Evolutionary conservation across 257 asterid species (phyloP).

Genomic region (Nicotiana otophora): DNA sequence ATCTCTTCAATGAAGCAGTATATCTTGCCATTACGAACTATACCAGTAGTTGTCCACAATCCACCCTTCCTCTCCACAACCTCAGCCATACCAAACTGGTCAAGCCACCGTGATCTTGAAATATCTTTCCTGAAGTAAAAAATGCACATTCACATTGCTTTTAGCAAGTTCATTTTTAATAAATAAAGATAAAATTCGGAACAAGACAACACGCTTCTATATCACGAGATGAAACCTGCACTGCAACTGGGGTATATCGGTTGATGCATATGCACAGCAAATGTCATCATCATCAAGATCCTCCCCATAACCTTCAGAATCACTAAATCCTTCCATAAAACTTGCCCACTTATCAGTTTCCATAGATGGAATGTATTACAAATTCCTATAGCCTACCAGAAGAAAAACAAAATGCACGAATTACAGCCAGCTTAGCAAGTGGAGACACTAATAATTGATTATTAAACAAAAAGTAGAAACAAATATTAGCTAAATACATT

Average conservation of each 20-base stretch:
- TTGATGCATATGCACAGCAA: too few species aligned
- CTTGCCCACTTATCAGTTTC: conserved; percentile 32
- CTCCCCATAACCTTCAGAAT: too few species aligned
- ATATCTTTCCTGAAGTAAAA: conserved; percentile 41
- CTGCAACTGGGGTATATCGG: too few species aligned
- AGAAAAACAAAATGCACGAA: not conserved
- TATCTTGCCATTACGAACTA: conserved; percentile 56
- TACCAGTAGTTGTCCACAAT: conserved; percentile 80
- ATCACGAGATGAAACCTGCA: conserved; percentile 34
- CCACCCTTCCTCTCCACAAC: conserved; percentile 63
- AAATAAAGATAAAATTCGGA: too few species aligned
- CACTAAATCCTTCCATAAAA: too few species aligned
- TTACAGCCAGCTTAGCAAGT: not conserved
- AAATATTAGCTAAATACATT: not conserved
- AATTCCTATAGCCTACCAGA: not conserved
- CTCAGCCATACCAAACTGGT: conserved; percentile 63
- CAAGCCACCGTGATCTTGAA: conserved; percentile 67
- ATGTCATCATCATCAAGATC: too few species aligned
- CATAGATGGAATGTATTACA: conserved; percentile 20
- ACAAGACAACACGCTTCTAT: too few species aligned
- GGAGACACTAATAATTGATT: not conserved
- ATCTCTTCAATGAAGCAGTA: conserved; percentile 66
- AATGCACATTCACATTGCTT: not conserved
- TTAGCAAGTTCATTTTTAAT: not conserved
- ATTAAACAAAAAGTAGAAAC: not conserved